phyloP scores from a whole-genome alignment of 495 filamentous ascomycete species.

The Wilcoxina mikolae region DNA sequence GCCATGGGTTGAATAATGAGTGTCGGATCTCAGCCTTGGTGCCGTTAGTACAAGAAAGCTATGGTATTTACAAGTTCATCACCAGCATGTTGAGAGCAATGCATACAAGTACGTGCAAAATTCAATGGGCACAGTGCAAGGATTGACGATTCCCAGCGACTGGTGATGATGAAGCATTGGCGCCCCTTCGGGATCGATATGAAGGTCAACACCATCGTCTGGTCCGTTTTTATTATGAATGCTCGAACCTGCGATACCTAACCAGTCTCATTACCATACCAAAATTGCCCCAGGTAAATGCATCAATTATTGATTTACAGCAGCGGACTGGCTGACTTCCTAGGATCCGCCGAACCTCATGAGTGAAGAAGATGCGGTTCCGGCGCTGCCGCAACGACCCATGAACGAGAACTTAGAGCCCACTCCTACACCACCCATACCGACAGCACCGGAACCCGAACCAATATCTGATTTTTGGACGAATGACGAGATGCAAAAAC shows the following conservation, averaged over 20 bases:
- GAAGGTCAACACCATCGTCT: conserved; percentile 91
- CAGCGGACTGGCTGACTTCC: background rate
- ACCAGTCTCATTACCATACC: conserved; percentile 93
- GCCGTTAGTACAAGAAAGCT: conserved; percentile 89
- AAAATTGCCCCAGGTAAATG: conserved; percentile 57
- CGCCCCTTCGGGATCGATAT: conserved; percentile 73
- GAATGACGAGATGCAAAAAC: conserved; percentile 73
- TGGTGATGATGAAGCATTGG: conserved; percentile 87
- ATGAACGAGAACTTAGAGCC: conserved; percentile 47
- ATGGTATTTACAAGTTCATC: conserved; percentile 93
- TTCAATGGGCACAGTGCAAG: conserved; percentile 6
- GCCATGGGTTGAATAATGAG: conserved; percentile 80
- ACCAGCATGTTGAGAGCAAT: conserved; percentile 91
- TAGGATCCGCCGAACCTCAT: conserved; percentile 75
- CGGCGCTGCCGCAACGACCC: conserved; percentile 69
- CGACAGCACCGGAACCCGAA: conserved; percentile 59
- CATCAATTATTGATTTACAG: background rate
- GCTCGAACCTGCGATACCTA: conserved; percentile 88
- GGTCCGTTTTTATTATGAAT: conserved; percentile 97
- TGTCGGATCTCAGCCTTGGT: conserved; percentile 90
- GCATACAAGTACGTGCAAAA: conserved; percentile 65
- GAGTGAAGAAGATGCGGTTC: conserved; percentile 66
- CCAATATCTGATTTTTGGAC: conserved; percentile 98
- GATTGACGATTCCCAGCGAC: too few relatives aligned
- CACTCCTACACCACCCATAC: conserved; percentile 50